Base-by-base conservation (phyloP, 768 basidiomycete genomes). In the Termitomyces sp. region DNA sequence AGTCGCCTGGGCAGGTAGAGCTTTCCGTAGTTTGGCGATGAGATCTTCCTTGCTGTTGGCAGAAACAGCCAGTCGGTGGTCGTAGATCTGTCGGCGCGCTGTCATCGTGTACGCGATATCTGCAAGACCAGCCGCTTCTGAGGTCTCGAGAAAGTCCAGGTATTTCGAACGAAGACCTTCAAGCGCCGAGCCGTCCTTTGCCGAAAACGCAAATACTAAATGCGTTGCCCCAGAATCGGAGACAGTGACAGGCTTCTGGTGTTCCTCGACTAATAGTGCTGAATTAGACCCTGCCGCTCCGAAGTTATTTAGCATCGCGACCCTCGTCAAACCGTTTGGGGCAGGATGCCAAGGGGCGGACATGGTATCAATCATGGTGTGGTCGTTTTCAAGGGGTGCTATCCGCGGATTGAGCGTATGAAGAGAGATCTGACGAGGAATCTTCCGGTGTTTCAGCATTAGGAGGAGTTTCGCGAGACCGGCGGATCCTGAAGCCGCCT, bases 241-340 rank as follows among this genome's bases (percentile, higher is more conserved):
- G 8, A 54, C 12, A 2, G 20, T 13, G 9, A 18, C 13, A 7
- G 57, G 39, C 4, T 51, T n/a, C 1, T 60, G 64, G 11, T 68
- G 71, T 65, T 90, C 88, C 64, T 90, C 85, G 3, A 91, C 65
- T 7, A 91, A 51, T 13, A 90, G 66, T 0, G 87, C 82, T 2
- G 81, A 79, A 61, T 91, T 91, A 8, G 88, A 89, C 0, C 90
- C 90, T 24, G 89, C 79, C 0, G 89, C 89, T 20, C 90, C 90
- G 65, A 89, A 92, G 65, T 90, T 91, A 66, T 89, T 90, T 58
- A 92, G 73, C 28, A 91, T 64, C 1, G 87, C 88, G 7, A 84
- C 62, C 7, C 88, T 78, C 13, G 78, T 73, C 35, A 63, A 60
- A 6, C 76, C 73, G 8, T 63, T 65, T 3, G 68, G 67, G 9